phyloP scores from a whole-genome alignment of 2,329 filamentous ascomycete species.

The Nectriaceae sp. region DNA sequence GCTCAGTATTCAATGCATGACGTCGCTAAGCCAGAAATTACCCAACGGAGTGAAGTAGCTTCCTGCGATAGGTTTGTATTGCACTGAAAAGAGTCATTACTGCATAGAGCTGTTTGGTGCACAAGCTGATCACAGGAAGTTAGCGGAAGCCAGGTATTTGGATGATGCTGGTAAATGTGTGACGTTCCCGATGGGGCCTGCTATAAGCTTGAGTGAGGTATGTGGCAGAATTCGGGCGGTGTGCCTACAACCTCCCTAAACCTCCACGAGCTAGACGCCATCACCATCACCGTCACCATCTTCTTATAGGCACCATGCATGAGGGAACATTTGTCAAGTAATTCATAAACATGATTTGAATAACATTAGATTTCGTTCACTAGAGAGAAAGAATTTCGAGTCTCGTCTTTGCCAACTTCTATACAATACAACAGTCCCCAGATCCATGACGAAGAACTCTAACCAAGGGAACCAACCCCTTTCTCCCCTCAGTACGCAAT shows the following conservation, averaged over 20 bases:
- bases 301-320: too few species aligned
- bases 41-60: slow-evolving; percentile 2
- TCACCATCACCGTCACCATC: too few species aligned
- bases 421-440: neutral
- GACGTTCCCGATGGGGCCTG: slow-evolving; percentile 2
- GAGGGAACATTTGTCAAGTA: neutral
- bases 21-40: slow-evolving; percentile 2
- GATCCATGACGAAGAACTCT: neutral
- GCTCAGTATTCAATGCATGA: slow-evolving; percentile 19
- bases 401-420: neutral
- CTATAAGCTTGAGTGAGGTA: neutral
- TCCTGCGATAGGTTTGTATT: slow-evolving; percentile 1
- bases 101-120: slow-evolving; percentile 3
- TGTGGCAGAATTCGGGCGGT: slow-evolving; percentile 14
- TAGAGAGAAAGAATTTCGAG: slow-evolving; percentile 4
- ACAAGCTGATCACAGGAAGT: too few species aligned
- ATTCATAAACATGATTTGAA: neutral
- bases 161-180: neutral
- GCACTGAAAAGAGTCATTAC: slow-evolving; percentile 2
- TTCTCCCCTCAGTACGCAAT: slow-evolving; percentile 7
- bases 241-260: too few species aligned
- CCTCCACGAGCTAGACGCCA: too few species aligned
- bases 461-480: neutral
- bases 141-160: neutral
- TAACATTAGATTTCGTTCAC: slow-evolving; percentile 8